Evolutionary conservation across 345 rosid species (phyloP).

Genomic region (Chamaenerion angustifolium): DNA sequence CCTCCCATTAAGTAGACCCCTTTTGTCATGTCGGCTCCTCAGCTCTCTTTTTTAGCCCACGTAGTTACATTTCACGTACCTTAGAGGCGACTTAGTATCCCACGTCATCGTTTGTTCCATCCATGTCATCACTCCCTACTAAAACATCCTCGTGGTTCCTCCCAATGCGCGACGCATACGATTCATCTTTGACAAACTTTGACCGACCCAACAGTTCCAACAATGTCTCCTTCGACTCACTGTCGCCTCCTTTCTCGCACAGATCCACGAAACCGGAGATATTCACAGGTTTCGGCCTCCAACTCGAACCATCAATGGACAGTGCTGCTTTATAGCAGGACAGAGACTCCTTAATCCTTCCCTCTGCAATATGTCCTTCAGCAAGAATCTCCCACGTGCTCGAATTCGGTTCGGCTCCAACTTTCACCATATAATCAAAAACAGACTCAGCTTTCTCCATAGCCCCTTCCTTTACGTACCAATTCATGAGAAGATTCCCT

Average conservation of each 20-base stretch:
- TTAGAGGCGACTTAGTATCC: too few relatives aligned
- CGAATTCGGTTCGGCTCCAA: constrained; percentile 68
- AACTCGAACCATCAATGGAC: constrained; percentile 33
- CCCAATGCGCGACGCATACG: constrained; percentile 35
- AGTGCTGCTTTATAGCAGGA: constrained; percentile 58
- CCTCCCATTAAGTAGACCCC: too few relatives aligned
- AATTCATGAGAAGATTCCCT: constrained; percentile 57
- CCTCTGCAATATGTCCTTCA: constrained; percentile 47
- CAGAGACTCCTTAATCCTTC: constrained; percentile 39
- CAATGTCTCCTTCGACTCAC: constrained; percentile 36
- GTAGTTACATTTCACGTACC: too few relatives aligned
- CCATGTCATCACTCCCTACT: constrained; percentile 12
- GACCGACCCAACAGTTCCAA: constrained; percentile 36
- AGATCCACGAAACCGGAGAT: constrained; percentile 39
- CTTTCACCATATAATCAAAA: constrained; percentile 47
- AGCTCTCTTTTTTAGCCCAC: too few relatives aligned
- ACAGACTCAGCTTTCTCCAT: constrained; percentile 45
- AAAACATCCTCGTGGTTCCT: constrained; percentile 1
- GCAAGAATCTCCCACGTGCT: constrained; percentile 83
- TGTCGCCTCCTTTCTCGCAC: constrained; percentile 53
- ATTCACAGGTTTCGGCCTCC: constrained; percentile 59
- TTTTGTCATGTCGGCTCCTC: too few relatives aligned
- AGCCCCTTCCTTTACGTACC: constrained; percentile 46
- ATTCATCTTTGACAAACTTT: constrained; percentile 35
- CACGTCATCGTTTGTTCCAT: neutral